Conservation (phyloP, 2,329 filamentous ascomycete genomes). For the Cladosporium sp. region DNA sequence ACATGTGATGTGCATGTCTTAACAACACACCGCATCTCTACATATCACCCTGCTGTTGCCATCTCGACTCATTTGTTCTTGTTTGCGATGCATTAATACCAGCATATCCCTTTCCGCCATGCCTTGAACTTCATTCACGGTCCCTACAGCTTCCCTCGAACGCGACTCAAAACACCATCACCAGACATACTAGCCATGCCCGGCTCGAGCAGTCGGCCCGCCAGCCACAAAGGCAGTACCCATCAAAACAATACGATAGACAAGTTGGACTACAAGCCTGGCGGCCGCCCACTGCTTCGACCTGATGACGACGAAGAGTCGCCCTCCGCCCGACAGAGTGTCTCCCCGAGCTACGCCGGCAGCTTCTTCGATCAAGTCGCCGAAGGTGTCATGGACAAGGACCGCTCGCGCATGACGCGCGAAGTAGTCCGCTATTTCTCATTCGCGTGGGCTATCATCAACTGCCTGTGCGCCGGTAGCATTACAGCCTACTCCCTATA, state of each 20-base stretch:
- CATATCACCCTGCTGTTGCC: too few species aligned
- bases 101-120: neutral
- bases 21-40: too few species aligned
- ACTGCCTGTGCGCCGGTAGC: slow-evolving; percentile 78
- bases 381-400: slow-evolving; percentile 55
- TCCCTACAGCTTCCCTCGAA: slow-evolving; percentile 2
- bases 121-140: slow-evolving; percentile 1
- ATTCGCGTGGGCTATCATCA: slow-evolving; percentile 58
- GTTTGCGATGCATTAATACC: too few species aligned
- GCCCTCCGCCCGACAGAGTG: slow-evolving; percentile 32
- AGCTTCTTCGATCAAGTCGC: slow-evolving; percentile 59
- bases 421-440: slow-evolving; percentile 51
- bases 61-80: too few species aligned
- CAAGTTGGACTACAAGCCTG: slow-evolving; percentile 47
- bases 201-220: slow-evolving; percentile 11
- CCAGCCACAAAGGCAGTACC: slow-evolving; percentile 7
- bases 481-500: slow-evolving; percentile 94
- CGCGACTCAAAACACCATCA: neutral
- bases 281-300: slow-evolving; percentile 39
- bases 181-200: slow-evolving; percentile 2
- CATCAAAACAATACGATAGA: slow-evolving; percentile 33
- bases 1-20: too few species aligned
- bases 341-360: slow-evolving; percentile 45
- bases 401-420: slow-evolving; percentile 51
- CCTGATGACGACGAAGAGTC: slow-evolving; percentile 30